Conservation (phyloP, 495 filamentous ascomycete genomes). For the Xylaria intraflava region DNA sequence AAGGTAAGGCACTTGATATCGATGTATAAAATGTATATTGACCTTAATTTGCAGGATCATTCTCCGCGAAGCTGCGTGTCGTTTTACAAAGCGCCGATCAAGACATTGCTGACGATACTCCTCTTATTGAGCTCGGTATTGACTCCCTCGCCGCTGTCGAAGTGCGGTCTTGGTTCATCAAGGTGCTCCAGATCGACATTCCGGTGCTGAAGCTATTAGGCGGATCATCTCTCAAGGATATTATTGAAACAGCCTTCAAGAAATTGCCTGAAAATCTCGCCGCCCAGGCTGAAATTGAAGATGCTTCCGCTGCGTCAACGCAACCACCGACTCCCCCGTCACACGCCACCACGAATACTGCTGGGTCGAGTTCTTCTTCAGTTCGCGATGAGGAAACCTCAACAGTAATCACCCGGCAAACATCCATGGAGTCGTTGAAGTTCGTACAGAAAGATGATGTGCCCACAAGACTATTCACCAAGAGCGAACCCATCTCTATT, state of each 20-base stretch:
- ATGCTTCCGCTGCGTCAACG: conserved; percentile 17
- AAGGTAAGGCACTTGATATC: no score
- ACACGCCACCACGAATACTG: not conserved
- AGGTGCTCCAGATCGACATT: conserved; percentile 32
- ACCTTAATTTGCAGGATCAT: not conserved
- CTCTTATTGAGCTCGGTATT: conserved; percentile 11
- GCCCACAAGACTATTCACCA: no score
- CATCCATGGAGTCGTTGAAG: no score
- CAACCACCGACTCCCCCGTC: no score
- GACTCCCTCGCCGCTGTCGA: conserved; percentile 34
- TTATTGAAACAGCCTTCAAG: conserved; percentile 15
- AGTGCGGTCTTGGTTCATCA: conserved; percentile 37
- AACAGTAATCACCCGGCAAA: no score
- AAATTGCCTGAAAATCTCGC: conserved; percentile 16
- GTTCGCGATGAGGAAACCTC: no score
- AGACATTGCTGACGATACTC: not conserved
- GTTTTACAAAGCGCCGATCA: conserved; percentile 9
- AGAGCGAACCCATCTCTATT: conserved; percentile 20
- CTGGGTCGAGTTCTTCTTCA: no score
- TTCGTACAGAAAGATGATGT: no score
- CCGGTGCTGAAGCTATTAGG: conserved; percentile 45
- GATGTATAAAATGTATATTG: not conserved
- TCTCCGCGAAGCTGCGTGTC: not conserved
- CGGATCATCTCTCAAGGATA: conserved; percentile 22
- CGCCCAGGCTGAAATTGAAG: not conserved